Base-by-base conservation (phyloP, 495 filamentous ascomycete genomes). In the Filosporella fistucella region DNA sequence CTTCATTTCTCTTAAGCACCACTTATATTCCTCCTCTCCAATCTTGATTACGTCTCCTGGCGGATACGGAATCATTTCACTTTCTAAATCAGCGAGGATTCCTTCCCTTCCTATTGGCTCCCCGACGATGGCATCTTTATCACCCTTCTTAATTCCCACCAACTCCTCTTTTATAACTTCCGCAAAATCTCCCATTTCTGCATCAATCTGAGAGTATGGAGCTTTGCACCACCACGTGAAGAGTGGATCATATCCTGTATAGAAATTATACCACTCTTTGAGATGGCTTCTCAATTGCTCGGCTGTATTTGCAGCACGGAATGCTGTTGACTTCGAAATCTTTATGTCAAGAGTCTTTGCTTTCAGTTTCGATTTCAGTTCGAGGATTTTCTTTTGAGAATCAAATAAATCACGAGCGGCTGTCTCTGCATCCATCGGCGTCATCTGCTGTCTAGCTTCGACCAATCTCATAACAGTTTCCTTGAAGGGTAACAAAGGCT, bases 21-120 rank as follows among this genome's bases (percentile, higher is more conserved):
- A 72, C 9, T 41, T 35, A 53, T 71, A 72, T 39, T 68, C 64
- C 16, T 53, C 54, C 45, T 65, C 63, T 0, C 65, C 75, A 23
- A 76, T 75, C 0, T 39, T 47, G n/a, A 78, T 62, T 0, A 78
- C 59, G 44, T 78, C 67, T 40, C 73, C 71, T 7, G 74, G 74
- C 1, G 65, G 47, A 36, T 75, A 74, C 17, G 67, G 59, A 26
- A 74, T 70, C 61, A 71, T 66, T 51, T 72, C 69, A 0, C 61
- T 57, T 28, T 68, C 66, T 8, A 72, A 54, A 12, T 69, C 68
- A 7, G 45, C 58, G 3, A 69, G 47, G 1, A 78, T 51, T 0
- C 67, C 70, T 2, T 70, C 55, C 11, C 65, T 48, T 5, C 74
- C 74, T 26, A 75, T 71, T 1, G 75, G 72, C 38, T 77, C 63